Conservation (phyloP, 345 rosid species). For the Clausena lansium region DNA sequence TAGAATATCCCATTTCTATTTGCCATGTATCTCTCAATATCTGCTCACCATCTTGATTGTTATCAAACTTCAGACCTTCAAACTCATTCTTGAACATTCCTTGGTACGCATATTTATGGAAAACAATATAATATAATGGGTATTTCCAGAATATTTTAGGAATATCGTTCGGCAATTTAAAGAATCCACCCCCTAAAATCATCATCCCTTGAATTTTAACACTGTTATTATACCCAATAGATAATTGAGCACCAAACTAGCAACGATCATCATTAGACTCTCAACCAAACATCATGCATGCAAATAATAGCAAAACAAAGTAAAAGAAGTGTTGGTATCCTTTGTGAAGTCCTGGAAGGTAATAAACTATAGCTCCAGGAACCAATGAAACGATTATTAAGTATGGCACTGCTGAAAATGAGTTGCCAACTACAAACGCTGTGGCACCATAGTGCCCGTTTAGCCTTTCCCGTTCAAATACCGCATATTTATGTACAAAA, state of each 20-base stretch:
- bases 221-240: constrained; percentile 49
- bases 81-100: constrained; percentile 57
- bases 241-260: constrained; percentile 43
- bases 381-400: constrained; percentile 36
- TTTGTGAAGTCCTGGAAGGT: constrained; percentile 33
- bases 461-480: constrained; percentile 47
- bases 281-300: constrained; percentile 48
- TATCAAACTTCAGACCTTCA: constrained; percentile 30
- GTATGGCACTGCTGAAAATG: constrained; percentile 44
- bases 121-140: constrained; percentile 44
- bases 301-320: constrained; percentile 28
- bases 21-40: constrained; percentile 40
- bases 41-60: constrained; percentile 3
- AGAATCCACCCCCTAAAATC: constrained; percentile 49
- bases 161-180: constrained; percentile 45
- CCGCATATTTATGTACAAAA: constrained; percentile 10
- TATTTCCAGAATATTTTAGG: constrained; percentile 39
- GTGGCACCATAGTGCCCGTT: constrained; percentile 52
- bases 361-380: constrained; percentile 44
- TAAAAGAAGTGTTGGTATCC: constrained; percentile 32
- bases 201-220: constrained; percentile 53
- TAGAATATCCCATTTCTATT: constrained; percentile 44
- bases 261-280: constrained; percentile 56
- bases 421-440: constrained; percentile 42
- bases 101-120: constrained; percentile 47